Conservation (phyloP, 192 early-diverging fungal genomes). For the Helicostylum pulchrum region DNA sequence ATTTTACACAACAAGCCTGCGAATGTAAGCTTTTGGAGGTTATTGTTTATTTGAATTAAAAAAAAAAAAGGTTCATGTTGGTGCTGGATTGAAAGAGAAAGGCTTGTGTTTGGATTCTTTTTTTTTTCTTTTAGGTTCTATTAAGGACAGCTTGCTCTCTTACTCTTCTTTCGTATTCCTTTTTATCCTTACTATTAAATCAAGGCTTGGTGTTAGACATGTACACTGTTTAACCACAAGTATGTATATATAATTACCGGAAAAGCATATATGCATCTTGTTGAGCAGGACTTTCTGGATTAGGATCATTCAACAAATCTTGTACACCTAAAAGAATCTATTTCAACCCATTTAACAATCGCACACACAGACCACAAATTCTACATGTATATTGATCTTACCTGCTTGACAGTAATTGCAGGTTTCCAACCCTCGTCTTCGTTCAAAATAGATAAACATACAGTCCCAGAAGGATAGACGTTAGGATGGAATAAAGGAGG, state of each 20-base stretch:
- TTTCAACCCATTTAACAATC: background rate
- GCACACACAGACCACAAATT: background rate
- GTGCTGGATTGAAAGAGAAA: too few relatives aligned
- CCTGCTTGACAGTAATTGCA: conserved; percentile 93
- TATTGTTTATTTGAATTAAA: too few relatives aligned
- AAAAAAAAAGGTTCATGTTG: too few relatives aligned
- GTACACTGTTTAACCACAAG: conserved; percentile 11
- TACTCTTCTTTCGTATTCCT: conserved; percentile 34
- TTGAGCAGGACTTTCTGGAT: conserved; percentile 87
- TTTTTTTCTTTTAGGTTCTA: background rate
- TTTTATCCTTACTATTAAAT: conserved; percentile 27
- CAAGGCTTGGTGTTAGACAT: background rate
- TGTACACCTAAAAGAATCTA: conserved; percentile 92
- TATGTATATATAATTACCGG: conserved; percentile 40
- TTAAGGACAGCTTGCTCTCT: conserved; percentile 25
- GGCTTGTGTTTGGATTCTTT: too few relatives aligned
- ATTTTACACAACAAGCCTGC: too few relatives aligned
- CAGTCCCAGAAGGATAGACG: conserved; percentile 95
- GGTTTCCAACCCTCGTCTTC: conserved; percentile 95
- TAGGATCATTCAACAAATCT: conserved; percentile 87
- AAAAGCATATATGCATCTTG: conserved; percentile 77
- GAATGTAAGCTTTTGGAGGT: too few relatives aligned
- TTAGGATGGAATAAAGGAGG: conserved; percentile 91
- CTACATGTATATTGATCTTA: conserved; percentile 15
- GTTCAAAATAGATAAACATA: conserved; percentile 95